These are phyloP conservation scores for Lichenothelia convexa DNA, from an alignment of 495 filamentous ascomycete species.

Conservation along the genomic window DNA sequence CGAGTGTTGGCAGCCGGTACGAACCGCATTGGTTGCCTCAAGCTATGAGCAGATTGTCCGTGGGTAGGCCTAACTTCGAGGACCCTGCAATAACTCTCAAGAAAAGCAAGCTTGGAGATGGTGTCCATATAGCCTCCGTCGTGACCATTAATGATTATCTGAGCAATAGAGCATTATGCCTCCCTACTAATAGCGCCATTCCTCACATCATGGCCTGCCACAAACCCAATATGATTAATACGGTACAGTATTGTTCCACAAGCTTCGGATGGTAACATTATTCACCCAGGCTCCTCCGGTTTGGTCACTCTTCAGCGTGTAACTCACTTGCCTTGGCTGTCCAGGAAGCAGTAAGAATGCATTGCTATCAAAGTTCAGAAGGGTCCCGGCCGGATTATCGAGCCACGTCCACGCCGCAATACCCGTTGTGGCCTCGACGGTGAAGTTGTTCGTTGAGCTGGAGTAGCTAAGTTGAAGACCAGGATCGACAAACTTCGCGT, in stretches of 20 bases:
- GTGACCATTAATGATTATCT: too few species aligned
- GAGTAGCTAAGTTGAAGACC: conserved; percentile 29
- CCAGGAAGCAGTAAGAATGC: conserved; percentile 37
- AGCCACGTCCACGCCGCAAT: conserved; percentile 53
- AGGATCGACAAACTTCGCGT: conserved; percentile 38
- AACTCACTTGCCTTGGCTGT: conserved; percentile 31
- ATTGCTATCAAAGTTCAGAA: conserved; percentile 44
- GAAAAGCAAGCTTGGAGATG: too few species aligned
- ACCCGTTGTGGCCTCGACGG: conserved; percentile 36
- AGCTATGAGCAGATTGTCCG: too few species aligned
- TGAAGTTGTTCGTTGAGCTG: conserved; percentile 25
- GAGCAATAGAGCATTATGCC: too few species aligned
- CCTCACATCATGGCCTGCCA: too few species aligned
- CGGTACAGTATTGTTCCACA: conserved; percentile 42
- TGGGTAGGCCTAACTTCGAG: too few species aligned
- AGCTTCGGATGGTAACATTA: conserved; percentile 37
- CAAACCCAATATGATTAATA: too few species aligned
- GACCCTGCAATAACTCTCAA: too few species aligned
- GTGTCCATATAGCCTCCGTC: too few species aligned
- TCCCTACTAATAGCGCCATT: too few species aligned
- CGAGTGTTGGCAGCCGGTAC: too few species aligned
- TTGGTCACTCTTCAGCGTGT: conserved; percentile 30
- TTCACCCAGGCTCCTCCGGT: conserved; percentile 31
- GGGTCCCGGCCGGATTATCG: conserved; percentile 35
- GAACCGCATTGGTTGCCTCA: too few species aligned